phyloP scores from a whole-genome alignment of 805 yeast genomes.

The Starmerella vitae region DNA sequence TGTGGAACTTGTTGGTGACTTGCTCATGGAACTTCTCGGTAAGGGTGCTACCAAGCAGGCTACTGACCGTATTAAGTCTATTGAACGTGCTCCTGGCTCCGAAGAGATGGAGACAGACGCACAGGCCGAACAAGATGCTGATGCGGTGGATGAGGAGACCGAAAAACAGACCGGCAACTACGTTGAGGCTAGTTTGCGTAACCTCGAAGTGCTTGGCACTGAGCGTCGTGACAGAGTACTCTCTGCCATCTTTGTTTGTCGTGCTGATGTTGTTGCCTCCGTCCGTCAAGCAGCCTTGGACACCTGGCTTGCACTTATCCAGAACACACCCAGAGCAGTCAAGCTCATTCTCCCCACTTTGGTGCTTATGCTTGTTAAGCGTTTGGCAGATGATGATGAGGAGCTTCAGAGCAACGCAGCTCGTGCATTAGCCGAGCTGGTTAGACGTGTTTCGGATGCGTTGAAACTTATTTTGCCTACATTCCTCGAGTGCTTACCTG shows the following conservation, averaged over 20 bases:
- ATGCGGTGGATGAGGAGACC: conserved; percentile 26
- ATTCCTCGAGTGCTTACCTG: conserved; percentile 48
- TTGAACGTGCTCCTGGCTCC: conserved; percentile 22
- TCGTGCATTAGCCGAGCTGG: conserved; percentile 84
- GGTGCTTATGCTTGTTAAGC: conserved; percentile 62
- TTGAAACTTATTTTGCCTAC: conserved; percentile 76
- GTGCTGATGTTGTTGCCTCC: conserved; percentile 76
- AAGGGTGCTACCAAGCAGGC: conserved; percentile 26
- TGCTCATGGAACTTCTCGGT: conserved; percentile 88
- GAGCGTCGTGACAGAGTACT: conserved; percentile 80
- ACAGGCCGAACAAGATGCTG: conserved; percentile 35
- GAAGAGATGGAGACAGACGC: conserved; percentile 44
- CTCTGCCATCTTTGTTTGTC: conserved; percentile 79
- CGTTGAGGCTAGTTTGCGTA: conserved; percentile 16
- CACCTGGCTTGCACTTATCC: conserved; percentile 92
- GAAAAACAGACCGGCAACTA: conserved; percentile 21
- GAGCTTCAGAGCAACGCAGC: conserved; percentile 80
- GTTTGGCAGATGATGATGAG: conserved; percentile 71
- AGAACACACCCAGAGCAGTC: conserved; percentile 88
- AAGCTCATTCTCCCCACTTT: conserved; percentile 82
- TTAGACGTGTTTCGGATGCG: conserved; percentile 78
- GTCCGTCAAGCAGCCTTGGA: conserved; percentile 86
- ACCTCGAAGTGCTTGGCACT: conserved; percentile 60
- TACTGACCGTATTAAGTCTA: conserved; percentile 24
- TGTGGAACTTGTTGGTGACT: conserved; percentile 88